phyloP scores from a whole-genome alignment of 768 basidiomycete species.

The Mycena pura region DNA sequence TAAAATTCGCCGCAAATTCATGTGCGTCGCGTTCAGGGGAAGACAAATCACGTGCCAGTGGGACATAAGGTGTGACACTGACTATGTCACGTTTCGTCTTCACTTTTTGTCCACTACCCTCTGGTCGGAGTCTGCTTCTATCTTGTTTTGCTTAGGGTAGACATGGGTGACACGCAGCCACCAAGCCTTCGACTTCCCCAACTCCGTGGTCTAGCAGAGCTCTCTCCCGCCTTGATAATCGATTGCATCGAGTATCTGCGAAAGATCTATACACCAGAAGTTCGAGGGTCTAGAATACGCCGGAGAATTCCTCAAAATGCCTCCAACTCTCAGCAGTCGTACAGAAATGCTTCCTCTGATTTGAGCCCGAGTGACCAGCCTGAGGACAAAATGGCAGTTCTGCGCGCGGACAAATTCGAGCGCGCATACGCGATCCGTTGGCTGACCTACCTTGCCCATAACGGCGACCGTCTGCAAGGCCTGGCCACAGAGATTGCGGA shows the following conservation, averaged over 20 bases:
- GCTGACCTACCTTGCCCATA: conserved; percentile 70
- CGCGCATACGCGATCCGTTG: conserved; percentile 72
- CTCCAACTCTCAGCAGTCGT: too few species aligned
- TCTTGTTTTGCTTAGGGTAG: too few species aligned
- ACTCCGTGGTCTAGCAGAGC: conserved; percentile 49
- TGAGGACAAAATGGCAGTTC: conserved; percentile 13
- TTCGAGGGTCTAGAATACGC: conserved; percentile 61
- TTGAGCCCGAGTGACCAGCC: too few species aligned
- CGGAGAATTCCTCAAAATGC: conserved; percentile 22
- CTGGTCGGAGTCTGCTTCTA: too few species aligned
- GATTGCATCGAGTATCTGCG: conserved; percentile 58
- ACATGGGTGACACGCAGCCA: too few species aligned
- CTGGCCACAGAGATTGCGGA: conserved; percentile 35
- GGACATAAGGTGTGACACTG: too few species aligned
- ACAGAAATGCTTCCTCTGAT: too few species aligned
- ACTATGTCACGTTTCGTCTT: too few species aligned
- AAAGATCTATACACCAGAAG: conserved; percentile 63
- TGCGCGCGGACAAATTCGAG: conserved; percentile 72
- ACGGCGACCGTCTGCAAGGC: conserved; percentile 29
- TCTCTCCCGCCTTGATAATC: conserved; percentile 45
- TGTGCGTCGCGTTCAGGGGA: too few species aligned
- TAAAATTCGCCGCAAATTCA: too few species aligned
- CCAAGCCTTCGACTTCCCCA: conserved; percentile 65
- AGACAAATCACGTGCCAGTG: too few species aligned
- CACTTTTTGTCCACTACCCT: too few species aligned